Base-by-base conservation (phyloP, 176 grass and related monocot species). In the Urochloa ruziziensis region DNA sequence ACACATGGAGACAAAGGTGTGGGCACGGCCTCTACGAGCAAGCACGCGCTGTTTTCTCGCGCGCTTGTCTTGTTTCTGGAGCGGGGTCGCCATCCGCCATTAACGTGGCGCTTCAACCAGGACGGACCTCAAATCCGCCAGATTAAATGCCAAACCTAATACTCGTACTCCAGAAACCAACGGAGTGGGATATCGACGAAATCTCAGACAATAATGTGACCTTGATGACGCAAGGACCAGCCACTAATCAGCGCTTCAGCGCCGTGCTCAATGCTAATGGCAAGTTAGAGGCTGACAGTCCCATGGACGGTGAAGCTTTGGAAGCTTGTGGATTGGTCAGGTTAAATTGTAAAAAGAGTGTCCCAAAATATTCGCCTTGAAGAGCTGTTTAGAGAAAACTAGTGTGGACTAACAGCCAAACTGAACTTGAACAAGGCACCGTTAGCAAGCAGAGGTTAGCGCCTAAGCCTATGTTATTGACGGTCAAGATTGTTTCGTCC, bases 61-160 rank as follows among this genome's bases (percentile, higher is more conserved):
- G 70, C 57, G 78, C 52, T 54, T 89, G 82, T 85, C 77, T 77
- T 77, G 44, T 44, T 71, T 67, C 81, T 51, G 64, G 47, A 84
- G 49, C 28, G 8, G 33, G 39, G 84, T 87, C 84, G 40, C 80
- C 58, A 52, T 86, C 88, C 7, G 70, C 19, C 80, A 83, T 90
- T 90, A 60, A 87, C 39, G 40, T 21, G 65, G 46, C 29, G 65
- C 51, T 40, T 57, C 30, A 74, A 51, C 66, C 40, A 77, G 79
- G 66, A 78, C 57, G 52, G 30, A 58, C 10, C 65, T 82, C 42
- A 86, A 56, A 82, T 82, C 64, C 17, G 56, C 47, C 74, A 40
- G 12, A 69, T 69, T 81, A 1, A 79, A 43, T 67, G 51, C 66
- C 58, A 19, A 80, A 80, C 84, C 74, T 44, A 83, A 87, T 83